Base-by-base conservation (phyloP, 2,329 filamentous ascomycete genomes). In the Fonsecaea pugnacius region DNA sequence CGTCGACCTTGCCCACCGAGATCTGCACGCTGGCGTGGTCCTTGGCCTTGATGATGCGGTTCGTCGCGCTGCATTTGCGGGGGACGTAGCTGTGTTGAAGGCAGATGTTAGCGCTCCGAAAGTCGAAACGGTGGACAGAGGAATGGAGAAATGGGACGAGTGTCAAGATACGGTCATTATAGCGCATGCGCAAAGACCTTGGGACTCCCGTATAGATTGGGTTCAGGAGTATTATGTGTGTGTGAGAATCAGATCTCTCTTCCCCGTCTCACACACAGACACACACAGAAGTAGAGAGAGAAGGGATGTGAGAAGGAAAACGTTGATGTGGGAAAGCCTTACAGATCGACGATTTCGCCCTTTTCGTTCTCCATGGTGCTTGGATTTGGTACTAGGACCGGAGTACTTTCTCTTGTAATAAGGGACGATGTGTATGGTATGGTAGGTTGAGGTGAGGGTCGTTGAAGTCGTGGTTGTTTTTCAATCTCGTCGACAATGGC, bases 1-100 rank as follows among this genome's bases (percentile, higher is more conserved):
- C 95, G 83, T 98, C 94, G 76, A 99, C 95, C 87, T 97, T 98
- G 82, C 90, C 94, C 79, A 99, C 86, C 76, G 90, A 91, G 83
- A 99, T 92, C 84, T 99, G 95, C 76, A 98, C 95, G 70, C 91
- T 96, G 76, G 92, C 94, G 88, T 99, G 95, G 85, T 99, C 95
- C 87, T 98, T 97, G 86, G 95, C 92, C 87, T 97, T 97, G 89
- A 99, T 98, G 87, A 98, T 97, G 85, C 95, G 92, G 91, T 96
- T 96, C 82, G 94, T 96, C 76, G 93, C 93, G 82, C 88, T 92
- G 91, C 94, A 98, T 87, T 97, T 98, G 87, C 94, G 92, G 81
- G 92, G 92, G 87, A 96, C 91, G 89, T 96, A 96, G 82, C 92
- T 96, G 79, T 61, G 9, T 9, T 8, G 38, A 18, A 48, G 60